A percentile compares a stretch with the other conserved stretches of the same genome.
phyloP scores from a whole-genome alignment of 768 basidiomycete genomes.

The Auricularia heimuer region DNA sequence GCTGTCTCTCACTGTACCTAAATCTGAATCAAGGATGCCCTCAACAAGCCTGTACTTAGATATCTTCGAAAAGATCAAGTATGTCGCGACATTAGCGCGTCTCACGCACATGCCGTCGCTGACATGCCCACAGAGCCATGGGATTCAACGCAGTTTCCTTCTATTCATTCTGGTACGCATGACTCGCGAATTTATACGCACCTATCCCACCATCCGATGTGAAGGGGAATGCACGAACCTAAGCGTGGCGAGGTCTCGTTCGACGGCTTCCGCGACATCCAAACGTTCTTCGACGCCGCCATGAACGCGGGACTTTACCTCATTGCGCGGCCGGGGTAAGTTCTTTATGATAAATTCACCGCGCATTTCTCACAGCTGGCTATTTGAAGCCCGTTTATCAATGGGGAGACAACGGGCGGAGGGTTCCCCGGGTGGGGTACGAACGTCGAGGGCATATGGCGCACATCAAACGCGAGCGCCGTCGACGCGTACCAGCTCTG shows the following conservation, averaged over 20 bases:
- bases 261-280: background rate
- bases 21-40: slow-evolving; percentile 29
- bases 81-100: slow-evolving; percentile 2
- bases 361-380: background rate
- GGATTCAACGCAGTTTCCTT: slow-evolving; percentile 55
- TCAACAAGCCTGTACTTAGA: slow-evolving; percentile 36
- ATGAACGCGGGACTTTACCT: background rate
- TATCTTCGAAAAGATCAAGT: slow-evolving; percentile 1
- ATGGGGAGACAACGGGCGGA: slow-evolving; percentile 28
- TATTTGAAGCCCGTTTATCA: slow-evolving; percentile 43
- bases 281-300: background rate
- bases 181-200: too few relatives aligned
- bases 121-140: slow-evolving; percentile 21
- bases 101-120: too few relatives aligned
- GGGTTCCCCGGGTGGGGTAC: slow-evolving; percentile 19
- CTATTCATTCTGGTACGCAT: slow-evolving; percentile 37
- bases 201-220: too few relatives aligned
- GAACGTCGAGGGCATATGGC: slow-evolving; percentile 13
- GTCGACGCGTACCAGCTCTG: slow-evolving; percentile 16
- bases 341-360: background rate
- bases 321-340: slow-evolving; percentile 21
- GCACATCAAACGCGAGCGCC: slow-evolving; percentile 14
- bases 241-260: background rate
- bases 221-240: background rate
- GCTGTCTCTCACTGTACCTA: slow-evolving; percentile 21